phyloP scores from a whole-genome alignment of 2,329 filamentous ascomycete genomes.

The Aspergillus thermomutatus region DNA sequence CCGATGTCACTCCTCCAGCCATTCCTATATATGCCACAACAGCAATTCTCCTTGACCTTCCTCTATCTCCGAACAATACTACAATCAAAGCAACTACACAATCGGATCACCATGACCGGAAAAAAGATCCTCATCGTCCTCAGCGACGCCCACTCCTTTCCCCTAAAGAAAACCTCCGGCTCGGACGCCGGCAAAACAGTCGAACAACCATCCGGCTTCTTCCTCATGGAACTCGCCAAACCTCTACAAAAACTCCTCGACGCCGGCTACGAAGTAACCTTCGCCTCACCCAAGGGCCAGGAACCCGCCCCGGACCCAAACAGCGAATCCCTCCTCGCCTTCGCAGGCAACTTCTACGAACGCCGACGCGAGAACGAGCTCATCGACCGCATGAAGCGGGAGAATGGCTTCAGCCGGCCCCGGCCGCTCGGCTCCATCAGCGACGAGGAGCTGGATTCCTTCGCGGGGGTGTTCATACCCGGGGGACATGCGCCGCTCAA shows the following conservation, averaged over 20 bases:
- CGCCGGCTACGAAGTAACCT: slow-evolving; percentile 42
- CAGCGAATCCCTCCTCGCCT: slow-evolving; percentile 41
- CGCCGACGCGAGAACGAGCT: slow-evolving; percentile 39
- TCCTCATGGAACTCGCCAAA: slow-evolving; percentile 41
- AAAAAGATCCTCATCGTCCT: slow-evolving; percentile 47
- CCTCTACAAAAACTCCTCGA: slow-evolving; percentile 36
- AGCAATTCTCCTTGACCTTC: background rate
- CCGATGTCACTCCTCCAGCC: background rate
- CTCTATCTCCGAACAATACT: background rate
- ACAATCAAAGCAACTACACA: background rate
- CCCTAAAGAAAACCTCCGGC: slow-evolving; percentile 29
- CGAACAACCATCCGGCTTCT: slow-evolving; percentile 33
- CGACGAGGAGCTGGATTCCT: slow-evolving; percentile 40
- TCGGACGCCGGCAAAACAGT: slow-evolving; percentile 20
- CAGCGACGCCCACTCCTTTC: slow-evolving; percentile 41
- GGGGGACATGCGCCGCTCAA: slow-evolving; percentile 45
- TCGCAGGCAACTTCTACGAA: slow-evolving; percentile 47
- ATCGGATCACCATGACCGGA: slow-evolving; percentile 12
- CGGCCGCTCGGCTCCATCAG: slow-evolving; percentile 37
- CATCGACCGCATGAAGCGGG: slow-evolving; percentile 44
- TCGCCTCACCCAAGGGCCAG: slow-evolving; percentile 44
- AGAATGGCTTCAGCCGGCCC: slow-evolving; percentile 42
- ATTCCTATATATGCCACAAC: background rate
- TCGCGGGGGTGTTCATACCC: slow-evolving; percentile 44
- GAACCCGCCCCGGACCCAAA: slow-evolving; percentile 43